Conservation (phyloP, 306 rosid species). For the Comarum palustre region DNA sequence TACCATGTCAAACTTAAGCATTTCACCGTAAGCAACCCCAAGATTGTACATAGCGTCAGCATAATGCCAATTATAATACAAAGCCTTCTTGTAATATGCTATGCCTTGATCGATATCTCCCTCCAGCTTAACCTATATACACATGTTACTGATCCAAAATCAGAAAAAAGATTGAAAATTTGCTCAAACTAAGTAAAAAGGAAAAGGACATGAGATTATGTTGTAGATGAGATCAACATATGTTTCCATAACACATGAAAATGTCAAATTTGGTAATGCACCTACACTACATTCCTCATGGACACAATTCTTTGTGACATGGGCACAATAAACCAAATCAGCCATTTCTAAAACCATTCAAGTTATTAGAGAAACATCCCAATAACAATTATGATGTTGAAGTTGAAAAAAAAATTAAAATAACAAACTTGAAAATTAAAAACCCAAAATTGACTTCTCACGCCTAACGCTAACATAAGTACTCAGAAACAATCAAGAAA, state of each 20-base stretch:
- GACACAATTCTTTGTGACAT: neutral
- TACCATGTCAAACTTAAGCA: constrained; percentile 97
- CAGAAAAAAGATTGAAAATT: constrained; percentile 14
- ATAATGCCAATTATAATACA: constrained; percentile 94
- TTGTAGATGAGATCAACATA: neutral
- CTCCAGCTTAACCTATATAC: constrained; percentile 81
- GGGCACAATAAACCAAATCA: neutral
- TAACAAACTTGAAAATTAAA: neutral
- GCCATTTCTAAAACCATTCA: neutral
- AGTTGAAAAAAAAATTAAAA: neutral
- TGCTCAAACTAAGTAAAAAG: constrained; percentile 3
- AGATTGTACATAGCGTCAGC: constrained; percentile 99
- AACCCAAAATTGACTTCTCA: neutral
- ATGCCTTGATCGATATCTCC: constrained; percentile 90
- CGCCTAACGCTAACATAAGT: neutral
- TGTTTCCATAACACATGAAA: neutral
- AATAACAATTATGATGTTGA: neutral
- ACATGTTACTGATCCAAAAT: constrained; percentile 24
- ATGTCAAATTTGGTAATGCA: neutral
- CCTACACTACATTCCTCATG: neutral
- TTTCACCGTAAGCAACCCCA: constrained; percentile 99
- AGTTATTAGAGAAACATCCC: neutral
- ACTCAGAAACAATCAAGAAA: neutral
- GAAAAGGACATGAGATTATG: constrained; percentile 1
- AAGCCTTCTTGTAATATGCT: constrained; percentile 83